Evolutionary conservation across 345 rosid genomes (phyloP), one percentile per base, ranked within the genome.

Genomic region (Eucalyptus regnans): DNA sequence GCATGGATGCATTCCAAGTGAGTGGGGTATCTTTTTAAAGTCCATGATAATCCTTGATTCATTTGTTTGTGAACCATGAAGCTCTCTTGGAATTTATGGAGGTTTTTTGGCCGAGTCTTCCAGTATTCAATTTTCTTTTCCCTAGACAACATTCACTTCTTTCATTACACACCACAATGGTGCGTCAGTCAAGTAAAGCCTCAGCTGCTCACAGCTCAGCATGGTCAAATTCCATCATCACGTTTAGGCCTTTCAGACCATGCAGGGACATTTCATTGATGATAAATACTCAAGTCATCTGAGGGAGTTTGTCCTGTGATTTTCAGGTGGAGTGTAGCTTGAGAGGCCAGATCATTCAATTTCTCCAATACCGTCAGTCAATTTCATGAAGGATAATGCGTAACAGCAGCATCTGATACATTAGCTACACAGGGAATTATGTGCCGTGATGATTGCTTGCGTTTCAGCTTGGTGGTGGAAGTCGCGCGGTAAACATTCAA

Each of bases 321-420:
- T 71, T 91, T 91, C 96, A 97, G 98, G 95, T 93, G 60, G 95
- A 95, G 80, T 95, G 96, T 89, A 94, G 95, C 94, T 92, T 96
- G 87, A 92, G 93, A 58, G 90, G 94, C 52, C 95, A 96, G 87
- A 93, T 95, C 52, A 93, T 97, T 71, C 99, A 97, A 79, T 90
- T 92, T 86, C 90, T 89, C 23, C 86, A 68, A 9, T 84, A 49
- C 89, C 52, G 23, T 50, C 86, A 31, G 48, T 86, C 86, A 29
- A 86, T 86, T 43, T 49, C n/a, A 60, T 84, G 50, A 41, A 41
- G 49, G 51, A 18, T 76, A 76, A 20, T 23, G 84, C 48, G 41
- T 76, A 41, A 41, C 29, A 41, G 29, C 84, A 41, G 48, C 84
- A 20, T 20, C 81, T 76, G 84, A 76, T 76, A 22, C 48, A 76